Evolutionary conservation across 306 rosid species (phyloP).

Genomic region (Pueraria montana): DNA sequence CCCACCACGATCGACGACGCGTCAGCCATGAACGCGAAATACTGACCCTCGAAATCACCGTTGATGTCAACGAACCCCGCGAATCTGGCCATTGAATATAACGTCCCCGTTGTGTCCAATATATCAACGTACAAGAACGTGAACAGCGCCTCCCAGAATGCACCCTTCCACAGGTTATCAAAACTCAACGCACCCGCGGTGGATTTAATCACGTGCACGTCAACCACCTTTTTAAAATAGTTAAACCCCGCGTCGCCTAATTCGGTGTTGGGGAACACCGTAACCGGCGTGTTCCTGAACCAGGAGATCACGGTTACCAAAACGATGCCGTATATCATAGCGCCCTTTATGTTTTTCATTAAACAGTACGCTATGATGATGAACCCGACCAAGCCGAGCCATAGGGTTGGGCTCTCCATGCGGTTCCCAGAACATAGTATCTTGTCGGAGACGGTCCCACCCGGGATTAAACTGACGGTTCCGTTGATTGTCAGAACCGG

Average conservation of each 20-base stretch:
- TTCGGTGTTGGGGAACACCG: constrained; percentile 71
- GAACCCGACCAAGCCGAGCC: constrained; percentile 84
- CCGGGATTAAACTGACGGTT: constrained; percentile 57
- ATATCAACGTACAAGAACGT: constrained; percentile 87
- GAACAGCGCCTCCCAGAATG: constrained; percentile 82
- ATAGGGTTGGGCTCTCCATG: constrained; percentile 84
- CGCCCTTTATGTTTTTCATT: constrained; percentile 73
- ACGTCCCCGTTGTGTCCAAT: constrained; percentile 77
- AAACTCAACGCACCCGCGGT: constrained; percentile 83
- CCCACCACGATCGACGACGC: constrained; percentile 84
- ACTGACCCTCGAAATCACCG: constrained; percentile 90
- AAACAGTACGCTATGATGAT: constrained; percentile 76
- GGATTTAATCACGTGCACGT: constrained; percentile 65
- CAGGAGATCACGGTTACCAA: constrained; percentile 85
- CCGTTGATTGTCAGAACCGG: constrained; percentile 71
- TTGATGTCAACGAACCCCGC: constrained; percentile 72
- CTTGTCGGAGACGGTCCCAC: constrained; percentile 63
- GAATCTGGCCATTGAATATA: constrained; percentile 85
- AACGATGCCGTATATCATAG: constrained; percentile 86
- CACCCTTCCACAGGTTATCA: constrained; percentile 53
- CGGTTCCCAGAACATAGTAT: constrained; percentile 62
- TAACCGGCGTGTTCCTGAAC: constrained; percentile 78
- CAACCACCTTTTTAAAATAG: constrained; percentile 81
- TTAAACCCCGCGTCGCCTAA: constrained; percentile 53
- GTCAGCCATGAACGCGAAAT: constrained; percentile 88